phyloP scores from a whole-genome alignment of 257 asterid genomes.

The Scutellaria barbata region DNA sequence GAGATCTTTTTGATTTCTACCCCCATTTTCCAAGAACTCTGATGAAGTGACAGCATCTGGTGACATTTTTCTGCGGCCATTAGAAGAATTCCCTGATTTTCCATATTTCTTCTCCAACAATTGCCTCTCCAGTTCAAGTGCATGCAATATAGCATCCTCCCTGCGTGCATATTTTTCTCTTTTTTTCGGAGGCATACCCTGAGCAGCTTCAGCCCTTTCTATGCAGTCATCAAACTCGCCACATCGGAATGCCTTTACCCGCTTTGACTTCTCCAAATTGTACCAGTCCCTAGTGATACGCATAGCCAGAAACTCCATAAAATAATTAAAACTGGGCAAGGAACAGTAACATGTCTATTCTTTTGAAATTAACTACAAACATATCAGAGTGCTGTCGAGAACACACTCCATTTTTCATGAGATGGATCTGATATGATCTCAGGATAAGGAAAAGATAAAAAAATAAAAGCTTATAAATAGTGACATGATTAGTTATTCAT shows the following conservation, averaged over 20 bases:
- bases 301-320: constrained; percentile 34
- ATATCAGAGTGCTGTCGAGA: neutral
- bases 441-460: neutral
- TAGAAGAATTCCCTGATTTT: constrained; percentile 55
- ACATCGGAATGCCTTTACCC: constrained; percentile 94
- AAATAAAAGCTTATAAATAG: neutral
- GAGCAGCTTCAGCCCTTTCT: constrained; percentile 95
- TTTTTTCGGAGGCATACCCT: constrained; percentile 95
- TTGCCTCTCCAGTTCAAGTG: constrained; percentile 91
- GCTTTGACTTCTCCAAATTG: constrained; percentile 97
- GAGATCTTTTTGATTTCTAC: constrained; percentile 42
- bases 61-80: constrained; percentile 49
- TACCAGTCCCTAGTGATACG: constrained; percentile 85
- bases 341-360: constrained; percentile 12
- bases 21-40: constrained; percentile 50
- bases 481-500: constrained; percentile 18
- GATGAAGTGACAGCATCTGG: constrained; percentile 60
- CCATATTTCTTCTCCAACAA: constrained; percentile 73
- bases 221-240: constrained; percentile 96
- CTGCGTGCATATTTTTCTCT: constrained; percentile 99
- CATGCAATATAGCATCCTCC: constrained; percentile 99
- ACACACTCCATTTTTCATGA: constrained; percentile 12
- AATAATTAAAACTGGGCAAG: constrained; percentile 9
- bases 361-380: constrained; percentile 18
- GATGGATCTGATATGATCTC: constrained; percentile 18